Evolutionary conservation across 2,329 filamentous ascomycete species (phyloP).

Genomic region (Aspergillus neotritici): DNA sequence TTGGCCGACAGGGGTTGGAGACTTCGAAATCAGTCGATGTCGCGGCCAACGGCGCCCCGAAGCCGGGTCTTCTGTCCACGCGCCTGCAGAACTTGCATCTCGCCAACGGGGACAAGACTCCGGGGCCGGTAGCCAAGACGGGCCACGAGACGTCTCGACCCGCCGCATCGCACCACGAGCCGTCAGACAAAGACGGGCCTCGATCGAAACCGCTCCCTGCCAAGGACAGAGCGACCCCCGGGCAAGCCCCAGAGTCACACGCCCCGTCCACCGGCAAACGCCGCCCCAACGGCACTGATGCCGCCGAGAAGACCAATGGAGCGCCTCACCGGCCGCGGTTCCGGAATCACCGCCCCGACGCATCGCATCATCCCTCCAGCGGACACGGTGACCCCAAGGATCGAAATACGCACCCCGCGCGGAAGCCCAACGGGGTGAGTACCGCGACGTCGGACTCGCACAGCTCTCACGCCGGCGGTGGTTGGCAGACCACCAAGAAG

Average conservation of each 20-base stretch:
- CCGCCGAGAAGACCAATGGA: constrained; percentile 32
- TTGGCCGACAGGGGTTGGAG: constrained; percentile 24
- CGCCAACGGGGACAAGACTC: constrained; percentile 28
- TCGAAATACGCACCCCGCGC: constrained; percentile 20
- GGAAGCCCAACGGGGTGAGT: constrained; percentile 29
- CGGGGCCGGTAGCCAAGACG: constrained; percentile 21
- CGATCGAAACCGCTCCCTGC: constrained; percentile 21
- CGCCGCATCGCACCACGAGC: constrained; percentile 11
- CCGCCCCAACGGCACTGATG: constrained; percentile 26
- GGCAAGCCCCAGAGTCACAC: constrained; percentile 26
- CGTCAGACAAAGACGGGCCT: constrained; percentile 26
- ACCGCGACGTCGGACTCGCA: constrained; percentile 22
- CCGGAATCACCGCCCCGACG: constrained; percentile 29
- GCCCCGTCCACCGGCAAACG: constrained; percentile 28
- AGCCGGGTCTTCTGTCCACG: constrained; percentile 32
- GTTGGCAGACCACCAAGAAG: constrained; percentile 44
- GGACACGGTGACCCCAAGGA: constrained; percentile 25
- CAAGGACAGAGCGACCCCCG: constrained; percentile 22
- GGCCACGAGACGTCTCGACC: constrained; percentile 22
- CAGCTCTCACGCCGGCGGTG: constrained; percentile 18
- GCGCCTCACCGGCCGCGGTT: constrained; percentile 29
- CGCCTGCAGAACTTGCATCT: constrained; percentile 35
- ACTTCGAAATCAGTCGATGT: constrained; percentile 14
- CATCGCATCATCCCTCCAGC: constrained; percentile 14
- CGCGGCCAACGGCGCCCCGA: constrained; percentile 22